These are phyloP conservation scores for Hemerocallis citrina DNA, from an alignment of 106 monocot genomes.

Conservation along the genomic window DNA sequence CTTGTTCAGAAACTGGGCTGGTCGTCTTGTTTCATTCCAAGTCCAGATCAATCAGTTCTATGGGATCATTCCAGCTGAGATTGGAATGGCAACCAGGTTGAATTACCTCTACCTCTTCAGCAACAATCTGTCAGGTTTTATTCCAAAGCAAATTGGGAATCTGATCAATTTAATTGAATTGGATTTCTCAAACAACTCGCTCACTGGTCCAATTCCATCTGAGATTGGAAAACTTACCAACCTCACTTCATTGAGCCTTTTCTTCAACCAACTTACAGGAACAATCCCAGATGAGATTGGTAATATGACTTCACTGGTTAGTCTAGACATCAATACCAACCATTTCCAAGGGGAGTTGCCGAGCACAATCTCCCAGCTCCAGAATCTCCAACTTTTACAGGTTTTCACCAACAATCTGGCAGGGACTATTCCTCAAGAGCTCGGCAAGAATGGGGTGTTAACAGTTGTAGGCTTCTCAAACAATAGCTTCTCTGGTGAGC, in stretches of 20 bases:
- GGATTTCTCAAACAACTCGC: constrained; percentile 36
- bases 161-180: constrained; percentile 15
- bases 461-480: constrained; percentile 25
- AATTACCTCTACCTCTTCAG: constrained; percentile 11
- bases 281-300: constrained; percentile 51
- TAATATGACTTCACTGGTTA: constrained; percentile 27
- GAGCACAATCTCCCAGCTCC: constrained; percentile 23
- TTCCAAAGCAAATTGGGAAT: constrained; percentile 41
- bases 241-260: constrained; percentile 14
- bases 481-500: constrained; percentile 48
- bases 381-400: constrained; percentile 8
- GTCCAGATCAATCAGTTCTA: constrained; percentile 32
- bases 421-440: constrained; percentile 29
- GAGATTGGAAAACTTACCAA: constrained; percentile 40
- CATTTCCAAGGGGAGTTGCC: constrained; percentile 46
- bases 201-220: constrained; percentile 37
- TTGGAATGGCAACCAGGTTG: constrained; percentile 26
- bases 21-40: constrained; percentile 34
- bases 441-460: constrained; percentile 37
- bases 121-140: constrained; percentile 33
- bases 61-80: constrained; percentile 38
- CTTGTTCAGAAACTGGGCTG: constrained; percentile 39
- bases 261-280: constrained; percentile 45
- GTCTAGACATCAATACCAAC: constrained; percentile 43
- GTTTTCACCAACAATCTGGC: constrained; percentile 39